phyloP scores from a whole-genome alignment of 805 yeast genomes.

The Starmerella sp. region DNA sequence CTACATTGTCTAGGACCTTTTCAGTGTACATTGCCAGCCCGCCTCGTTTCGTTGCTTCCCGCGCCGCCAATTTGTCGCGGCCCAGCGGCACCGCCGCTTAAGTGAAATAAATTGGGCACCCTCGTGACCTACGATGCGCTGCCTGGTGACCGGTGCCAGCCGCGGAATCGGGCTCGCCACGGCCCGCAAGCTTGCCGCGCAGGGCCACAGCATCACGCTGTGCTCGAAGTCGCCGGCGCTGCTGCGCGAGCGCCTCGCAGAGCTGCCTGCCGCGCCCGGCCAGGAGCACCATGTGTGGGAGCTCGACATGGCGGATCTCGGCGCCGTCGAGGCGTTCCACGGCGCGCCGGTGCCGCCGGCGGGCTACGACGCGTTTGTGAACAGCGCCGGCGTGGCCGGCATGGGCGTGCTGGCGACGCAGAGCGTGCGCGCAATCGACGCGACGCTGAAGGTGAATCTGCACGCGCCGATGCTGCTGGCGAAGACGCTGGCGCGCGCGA shows the following conservation, averaged over 20 bases:
- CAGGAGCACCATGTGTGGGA: slow-evolving; percentile 17
- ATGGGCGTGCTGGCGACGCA: slow-evolving; percentile 40
- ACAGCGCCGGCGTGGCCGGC: slow-evolving; percentile 51
- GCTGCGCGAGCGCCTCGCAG: slow-evolving; percentile 27
- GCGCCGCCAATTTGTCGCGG: too few relatives aligned
- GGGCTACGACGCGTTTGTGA: slow-evolving; percentile 28
- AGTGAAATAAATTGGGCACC: background rate
- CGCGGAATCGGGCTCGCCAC: slow-evolving; percentile 54
- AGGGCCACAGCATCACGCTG: slow-evolving; percentile 44
- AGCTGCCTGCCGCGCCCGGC: slow-evolving; percentile 13
- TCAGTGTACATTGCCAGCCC: too few relatives aligned
- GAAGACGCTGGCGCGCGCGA: slow-evolving; percentile 39
- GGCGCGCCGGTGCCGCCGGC: slow-evolving; percentile 33
- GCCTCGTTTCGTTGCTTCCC: too few relatives aligned
- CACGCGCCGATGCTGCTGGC: slow-evolving; percentile 50
- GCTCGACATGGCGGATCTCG: slow-evolving; percentile 16
- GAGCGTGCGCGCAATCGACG: slow-evolving; percentile 33
- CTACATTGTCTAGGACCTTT: too few relatives aligned
- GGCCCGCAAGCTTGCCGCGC: slow-evolving; percentile 38
- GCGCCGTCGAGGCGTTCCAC: background rate
- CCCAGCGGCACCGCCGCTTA: too few relatives aligned
- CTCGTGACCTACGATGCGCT: slow-evolving; percentile 10
- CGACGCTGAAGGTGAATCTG: slow-evolving; percentile 46
- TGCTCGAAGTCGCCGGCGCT: slow-evolving; percentile 38
- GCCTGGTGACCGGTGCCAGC: slow-evolving; percentile 53